These are phyloP conservation scores for Alternaria triticimaculans DNA, from an alignment of 2,329 filamentous ascomycete genomes.

Conservation along the genomic window DNA sequence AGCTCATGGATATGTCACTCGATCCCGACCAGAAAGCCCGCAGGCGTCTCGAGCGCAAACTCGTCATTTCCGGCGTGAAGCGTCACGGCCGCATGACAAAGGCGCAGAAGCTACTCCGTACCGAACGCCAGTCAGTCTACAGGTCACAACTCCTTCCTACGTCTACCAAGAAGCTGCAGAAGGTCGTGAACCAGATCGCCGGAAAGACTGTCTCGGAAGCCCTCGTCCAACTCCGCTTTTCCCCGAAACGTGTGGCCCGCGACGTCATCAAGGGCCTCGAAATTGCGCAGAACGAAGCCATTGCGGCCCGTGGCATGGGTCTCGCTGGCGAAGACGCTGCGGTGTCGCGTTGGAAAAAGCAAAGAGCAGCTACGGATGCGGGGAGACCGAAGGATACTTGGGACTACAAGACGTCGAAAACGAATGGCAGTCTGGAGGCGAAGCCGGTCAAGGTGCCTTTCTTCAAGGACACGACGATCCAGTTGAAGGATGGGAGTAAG, in stretches of 20 bases:
- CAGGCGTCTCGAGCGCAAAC: conserved; percentile 80
- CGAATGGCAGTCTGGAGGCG: background rate
- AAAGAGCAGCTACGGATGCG: conserved; percentile 19
- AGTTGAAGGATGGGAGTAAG: conserved; percentile 76
- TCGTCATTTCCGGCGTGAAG: conserved; percentile 78
- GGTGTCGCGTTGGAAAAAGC: conserved; percentile 28
- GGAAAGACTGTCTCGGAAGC: conserved; percentile 96
- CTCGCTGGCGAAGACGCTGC: conserved; percentile 54
- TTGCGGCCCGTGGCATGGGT: conserved; percentile 85
- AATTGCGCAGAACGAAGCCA: conserved; percentile 79
- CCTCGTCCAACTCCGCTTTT: conserved; percentile 92
- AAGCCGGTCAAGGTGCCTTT: conserved; percentile 17
- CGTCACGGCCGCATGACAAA: conserved; percentile 71
- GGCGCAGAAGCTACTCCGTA: conserved; percentile 71
- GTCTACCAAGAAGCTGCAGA: conserved; percentile 87
- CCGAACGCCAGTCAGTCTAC: conserved; percentile 63
- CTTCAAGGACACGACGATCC: conserved; percentile 63
- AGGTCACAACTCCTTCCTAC: conserved; percentile 80
- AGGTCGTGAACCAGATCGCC: conserved; percentile 83
- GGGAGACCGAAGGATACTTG: conserved; percentile 14
- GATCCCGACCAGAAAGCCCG: conserved; percentile 78
- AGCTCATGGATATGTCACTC: conserved; percentile 63
- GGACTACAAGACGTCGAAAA: conserved; percentile 21
- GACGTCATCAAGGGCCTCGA: conserved; percentile 82
- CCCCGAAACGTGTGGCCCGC: conserved; percentile 87